Evolutionary conservation across 2,329 filamentous ascomycete species (phyloP), one percentile per base, ranked within the genome.

Genomic region (Sporothrix inflata): DNA sequence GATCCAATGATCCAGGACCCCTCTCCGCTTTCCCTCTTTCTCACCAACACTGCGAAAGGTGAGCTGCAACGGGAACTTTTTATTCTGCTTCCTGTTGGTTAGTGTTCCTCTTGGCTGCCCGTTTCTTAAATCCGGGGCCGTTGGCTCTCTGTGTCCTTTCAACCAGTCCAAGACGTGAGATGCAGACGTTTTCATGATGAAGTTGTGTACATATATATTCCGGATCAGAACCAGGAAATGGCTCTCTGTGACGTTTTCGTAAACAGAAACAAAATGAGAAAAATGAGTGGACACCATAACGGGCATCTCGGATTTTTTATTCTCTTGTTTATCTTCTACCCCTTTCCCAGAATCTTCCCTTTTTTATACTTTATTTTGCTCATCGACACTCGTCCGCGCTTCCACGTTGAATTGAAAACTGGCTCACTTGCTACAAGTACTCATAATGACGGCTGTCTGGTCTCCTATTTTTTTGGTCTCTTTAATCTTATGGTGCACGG

Each of bases 401-500:
- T 34, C 30, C 30, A 34, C 6, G 30, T 34, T 34, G 30, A 34
- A 3, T 34, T 34, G 30, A 34, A 3, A 34, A 34, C 3, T 34
- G 30, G 30, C 6, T 34, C 6, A 34, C 30, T 34, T 34, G 6
- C 30, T 34, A 34, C 30, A 3, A 3, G 30, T 55, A 55, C 24
- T 53, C 49, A 53, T 53, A 24, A 12, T 53, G n/a, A 53, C 21
- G 9, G 6, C 30, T 34, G 30, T 3, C 30, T 34, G 3, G 9
- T 53, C 24, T 24, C 47, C 47, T 49, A 49, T 49, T 49, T 55
- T 55, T 55, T 30, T 12, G 24, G 24, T 55, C 51, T 55, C 21
- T 30, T 30, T 55, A 55, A 55, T 55, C 51, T 53, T 53, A 53
- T n/a, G 49, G 49, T 51, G 49, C 49, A 53, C 49, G 51, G 51